Evolutionary conservation across 2,329 filamentous ascomycete genomes (phyloP), one percentile per base, ranked within the genome.

Genomic region (Fusarium camptoceras): DNA sequence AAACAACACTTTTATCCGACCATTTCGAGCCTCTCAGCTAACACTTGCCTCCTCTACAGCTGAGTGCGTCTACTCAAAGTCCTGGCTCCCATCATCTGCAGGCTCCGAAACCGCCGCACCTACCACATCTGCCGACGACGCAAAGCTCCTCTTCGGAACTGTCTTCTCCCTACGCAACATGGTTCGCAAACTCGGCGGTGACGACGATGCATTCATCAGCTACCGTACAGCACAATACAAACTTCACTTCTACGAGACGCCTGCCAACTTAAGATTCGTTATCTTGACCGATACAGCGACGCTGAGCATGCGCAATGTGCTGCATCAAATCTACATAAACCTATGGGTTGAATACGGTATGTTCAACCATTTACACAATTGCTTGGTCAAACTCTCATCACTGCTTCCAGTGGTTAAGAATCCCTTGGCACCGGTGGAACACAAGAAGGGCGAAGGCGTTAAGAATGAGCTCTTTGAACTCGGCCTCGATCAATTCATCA

Each of bases 301-400:
- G 61, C 88, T 92, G 72, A 98, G 94, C 81, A 95, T 99, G 89
- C 89, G 94, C 46, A 94, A 97, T 75, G 95, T 97, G 24, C 83
- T 99, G 76, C 94, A 99, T 79, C 96, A 99, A 86, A 98, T 99
- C 68, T 99, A 98, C 81, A 97, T 98, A 62, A 98, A 97, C 79
- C 88, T 98, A 25, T 99, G 96, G 83, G 95, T 99, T 20, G 96
- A 99, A 83, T 99, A 96, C 76, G 91, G 92, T 94, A 81, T 63
- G 86, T 82, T 18, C 20, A n/a, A n/a, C n/a, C 10, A 16, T 22
- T 8, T 41, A 12, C 9, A 14, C 7, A 3, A 15, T 18, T 28
- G 11, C 22, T 4, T 12, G 8, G 2, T 25, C 22, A 8, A 16
- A 14, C 15, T 43, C 47, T 68, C 46, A 57, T 42, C 42, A 46